Base-by-base conservation (phyloP, 805 yeast species). In the Ogataea polymorpha region DNA sequence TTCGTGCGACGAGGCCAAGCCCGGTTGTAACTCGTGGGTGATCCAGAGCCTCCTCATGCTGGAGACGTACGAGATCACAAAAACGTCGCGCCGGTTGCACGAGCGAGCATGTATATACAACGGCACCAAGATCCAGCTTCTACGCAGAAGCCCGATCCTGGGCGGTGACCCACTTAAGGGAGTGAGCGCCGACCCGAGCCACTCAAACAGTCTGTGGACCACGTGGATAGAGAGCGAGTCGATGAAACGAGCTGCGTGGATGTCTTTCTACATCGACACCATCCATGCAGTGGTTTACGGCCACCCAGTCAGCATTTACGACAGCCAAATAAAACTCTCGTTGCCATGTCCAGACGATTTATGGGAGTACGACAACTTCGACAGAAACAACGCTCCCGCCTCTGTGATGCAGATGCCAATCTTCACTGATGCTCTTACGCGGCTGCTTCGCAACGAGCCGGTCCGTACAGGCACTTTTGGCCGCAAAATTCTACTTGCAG, bases 181-280 rank as follows among this genome's bases (percentile, higher is more conserved):
- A 16, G 55, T 43, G 21, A 59, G 55, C 11, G 66, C 64, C 3
- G 58, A 54, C 41, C 32, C 53, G 6, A 49, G 53, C 39, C 46
- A 45, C 35, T 44, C 53, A 14, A 42, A 37, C 21, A 44, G 48
- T 25, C 26, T 51, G 54, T 70, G 75, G 73, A 50, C 70, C 58
- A 67, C 71, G 37, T 86, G 95, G 93, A 80, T 85, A 14, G 86
- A 83, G 37, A 75, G 77, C 37, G 95, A 86, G 56, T 73, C 80
- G 34, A 69, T 83, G 70, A 86, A 86, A 55, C 63, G 95, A 41
- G 72, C 80, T 1, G 85, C 90, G 0, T 74, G 82, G 47, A 75
- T 83, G 75, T 86, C 90, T 1, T 86, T 86, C 53, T 81, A 80
- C 54, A 62, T 82, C 39, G 95, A 86, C 58, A 77, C 82, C 0